A percentile compares a stretch with the other conserved stretches of the same genome.
phyloP scores from a whole-genome alignment of 2,329 filamentous ascomycete species.

The Cladorrhinum sp. region DNA sequence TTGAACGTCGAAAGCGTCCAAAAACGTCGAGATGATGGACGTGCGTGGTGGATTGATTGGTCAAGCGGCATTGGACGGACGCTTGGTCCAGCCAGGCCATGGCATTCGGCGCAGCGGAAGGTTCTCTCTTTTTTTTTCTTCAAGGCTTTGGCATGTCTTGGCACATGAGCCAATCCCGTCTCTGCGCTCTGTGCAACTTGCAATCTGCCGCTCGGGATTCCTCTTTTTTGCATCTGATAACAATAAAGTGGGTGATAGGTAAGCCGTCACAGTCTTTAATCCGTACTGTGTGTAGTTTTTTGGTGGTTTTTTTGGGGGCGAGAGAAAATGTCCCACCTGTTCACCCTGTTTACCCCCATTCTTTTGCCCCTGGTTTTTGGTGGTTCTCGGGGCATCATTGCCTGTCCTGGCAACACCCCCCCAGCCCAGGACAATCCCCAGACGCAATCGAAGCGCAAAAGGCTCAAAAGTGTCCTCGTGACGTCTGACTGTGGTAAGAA shows the following conservation, averaged over 20 bases:
- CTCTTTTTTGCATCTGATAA: no score
- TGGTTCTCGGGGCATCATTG: not conserved
- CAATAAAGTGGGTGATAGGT: no score
- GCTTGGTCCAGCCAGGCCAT: conserved; percentile 2
- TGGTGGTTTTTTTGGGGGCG: no score
- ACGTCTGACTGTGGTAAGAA: conserved; percentile 1
- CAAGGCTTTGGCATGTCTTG: not conserved
- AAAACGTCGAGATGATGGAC: not conserved
- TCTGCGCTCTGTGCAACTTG: not conserved
- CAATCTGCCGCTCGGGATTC: no score
- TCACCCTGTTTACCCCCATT: no score
- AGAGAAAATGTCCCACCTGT: no score
- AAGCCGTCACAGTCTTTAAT: no score
- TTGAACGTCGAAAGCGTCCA: not conserved
- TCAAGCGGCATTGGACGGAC: conserved; percentile 1
- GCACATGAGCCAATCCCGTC: not conserved
- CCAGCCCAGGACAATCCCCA: not conserved
- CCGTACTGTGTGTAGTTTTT: no score
- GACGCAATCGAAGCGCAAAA: not conserved
- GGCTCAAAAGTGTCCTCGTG: conserved; percentile 5
- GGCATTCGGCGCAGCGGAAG: conserved; percentile 21
- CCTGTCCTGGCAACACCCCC: not conserved
- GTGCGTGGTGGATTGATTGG: conserved; percentile 1
- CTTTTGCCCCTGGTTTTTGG: no score
- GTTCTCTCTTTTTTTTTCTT: not conserved